Evolutionary conservation across 2,329 filamentous ascomycete species (phyloP).

Genomic region (Ploettnerulaceae sp.): DNA sequence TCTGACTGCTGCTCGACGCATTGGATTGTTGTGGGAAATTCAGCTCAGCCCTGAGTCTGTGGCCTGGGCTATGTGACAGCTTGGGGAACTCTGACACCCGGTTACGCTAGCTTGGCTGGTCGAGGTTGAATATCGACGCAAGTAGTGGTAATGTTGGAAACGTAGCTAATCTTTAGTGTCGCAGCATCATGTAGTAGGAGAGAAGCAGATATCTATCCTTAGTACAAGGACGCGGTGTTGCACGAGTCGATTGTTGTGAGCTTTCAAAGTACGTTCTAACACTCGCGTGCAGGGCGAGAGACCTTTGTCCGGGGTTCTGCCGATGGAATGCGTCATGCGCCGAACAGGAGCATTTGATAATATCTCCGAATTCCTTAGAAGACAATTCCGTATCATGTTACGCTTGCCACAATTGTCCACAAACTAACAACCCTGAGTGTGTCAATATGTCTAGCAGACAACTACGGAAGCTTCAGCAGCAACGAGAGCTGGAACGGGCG

Average conservation of each 20-base stretch:
- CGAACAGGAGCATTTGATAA: slow-evolving; percentile 9
- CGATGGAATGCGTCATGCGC: slow-evolving; percentile 28
- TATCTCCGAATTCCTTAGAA: not conserved
- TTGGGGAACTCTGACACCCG: no score
- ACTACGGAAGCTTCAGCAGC: slow-evolving; percentile 34
- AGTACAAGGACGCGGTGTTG: no score
- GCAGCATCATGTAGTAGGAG: slow-evolving; percentile 1
- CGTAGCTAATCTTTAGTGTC: not conserved
- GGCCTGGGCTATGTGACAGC: no score
- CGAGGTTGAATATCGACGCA: not conserved
- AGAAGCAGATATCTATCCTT: not conserved
- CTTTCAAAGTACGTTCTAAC: not conserved
- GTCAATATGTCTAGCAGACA: slow-evolving; percentile 34
- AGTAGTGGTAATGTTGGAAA: not conserved
- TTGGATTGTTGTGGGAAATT: slow-evolving; percentile 40
- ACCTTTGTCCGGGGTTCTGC: not conserved
- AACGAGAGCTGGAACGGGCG: slow-evolving; percentile 31
- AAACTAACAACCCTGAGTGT: not conserved
- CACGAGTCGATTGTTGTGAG: not conserved
- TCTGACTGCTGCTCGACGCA: slow-evolving; percentile 69
- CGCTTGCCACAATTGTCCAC: not conserved
- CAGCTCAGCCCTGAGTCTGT: slow-evolving; percentile 17
- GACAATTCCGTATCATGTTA: no score
- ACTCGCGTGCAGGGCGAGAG: not conserved
- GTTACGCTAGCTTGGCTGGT: no score